Percentiles rank a stretch among this genome's conserved stretches.
These are phyloP conservation scores for Hypocreales sp. DNA, from an alignment of 2,329 filamentous ascomycete genomes.

Conservation along the genomic window DNA sequence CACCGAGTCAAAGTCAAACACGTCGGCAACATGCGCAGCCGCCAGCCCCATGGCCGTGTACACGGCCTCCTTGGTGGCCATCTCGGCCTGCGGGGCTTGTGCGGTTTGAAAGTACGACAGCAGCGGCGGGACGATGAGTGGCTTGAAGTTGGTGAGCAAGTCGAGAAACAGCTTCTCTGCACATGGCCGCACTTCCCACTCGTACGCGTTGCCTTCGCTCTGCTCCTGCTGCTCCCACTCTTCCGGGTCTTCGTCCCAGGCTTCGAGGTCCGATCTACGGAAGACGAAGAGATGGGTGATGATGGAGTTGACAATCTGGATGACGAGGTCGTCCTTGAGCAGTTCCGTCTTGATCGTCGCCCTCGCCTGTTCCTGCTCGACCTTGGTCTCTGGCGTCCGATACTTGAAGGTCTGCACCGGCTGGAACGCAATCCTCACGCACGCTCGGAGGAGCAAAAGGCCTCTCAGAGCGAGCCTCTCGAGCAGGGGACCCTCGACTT, in stretches of 20 bases:
- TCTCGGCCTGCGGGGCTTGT: constrained; percentile 46
- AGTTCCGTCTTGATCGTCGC: constrained; percentile 56
- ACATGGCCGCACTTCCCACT: constrained; percentile 84
- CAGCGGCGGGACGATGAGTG: constrained; percentile 62
- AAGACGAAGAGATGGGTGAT: constrained; percentile 85
- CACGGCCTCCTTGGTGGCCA: constrained; percentile 82
- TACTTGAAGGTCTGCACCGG: constrained; percentile 75
- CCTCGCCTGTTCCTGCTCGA: constrained; percentile 58
- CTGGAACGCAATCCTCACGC: constrained; percentile 71
- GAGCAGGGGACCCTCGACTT: constrained; percentile 45
- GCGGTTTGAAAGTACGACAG: constrained; percentile 71
- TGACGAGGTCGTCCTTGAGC: constrained; percentile 60
- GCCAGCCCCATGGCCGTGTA: constrained; percentile 87
- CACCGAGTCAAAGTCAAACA: constrained; percentile 73
- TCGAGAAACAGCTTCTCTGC: constrained; percentile 90
- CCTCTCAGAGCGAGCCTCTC: constrained; percentile 76
- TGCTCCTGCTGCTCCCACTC: constrained; percentile 91
- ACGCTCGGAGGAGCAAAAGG: constrained; percentile 66
- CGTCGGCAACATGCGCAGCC: constrained; percentile 55
- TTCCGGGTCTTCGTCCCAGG: constrained; percentile 90
- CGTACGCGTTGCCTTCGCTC: constrained; percentile 69
- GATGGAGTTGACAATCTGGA: constrained; percentile 68
- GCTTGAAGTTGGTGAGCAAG: constrained; percentile 76
- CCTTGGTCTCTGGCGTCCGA: constrained; percentile 55
- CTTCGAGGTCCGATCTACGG: constrained; percentile 66